These are phyloP conservation scores for Corinectria fuckeliana DNA, from an alignment of 2,329 filamentous ascomycete species.

Conservation along the genomic window DNA sequence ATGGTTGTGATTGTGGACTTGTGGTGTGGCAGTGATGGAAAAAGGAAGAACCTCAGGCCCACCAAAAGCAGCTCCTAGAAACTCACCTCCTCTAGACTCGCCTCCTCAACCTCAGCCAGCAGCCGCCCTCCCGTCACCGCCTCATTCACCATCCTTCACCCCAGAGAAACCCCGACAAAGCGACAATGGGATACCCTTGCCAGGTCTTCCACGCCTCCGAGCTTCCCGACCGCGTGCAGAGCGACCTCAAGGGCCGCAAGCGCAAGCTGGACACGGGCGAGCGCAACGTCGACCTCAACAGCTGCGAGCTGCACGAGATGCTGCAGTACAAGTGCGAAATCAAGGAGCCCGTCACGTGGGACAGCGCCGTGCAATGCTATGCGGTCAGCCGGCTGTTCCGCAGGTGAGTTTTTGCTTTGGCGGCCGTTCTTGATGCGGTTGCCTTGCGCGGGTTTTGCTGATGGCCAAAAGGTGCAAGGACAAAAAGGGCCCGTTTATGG, in stretches of 20 bases:
- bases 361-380: constrained; percentile 61
- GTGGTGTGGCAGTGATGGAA: constrained; percentile 1
- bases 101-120: constrained; percentile 62
- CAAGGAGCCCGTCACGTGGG: constrained; percentile 50
- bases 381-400: constrained; percentile 66
- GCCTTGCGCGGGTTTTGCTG: constrained; percentile 4
- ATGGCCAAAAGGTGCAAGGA: constrained; percentile 52
- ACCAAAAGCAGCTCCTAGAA: constrained; percentile 9
- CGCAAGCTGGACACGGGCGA: constrained; percentile 55
- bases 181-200: constrained; percentile 65
- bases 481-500: constrained; percentile 61
- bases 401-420: constrained; percentile 54
- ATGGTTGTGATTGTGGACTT: too few relatives aligned
- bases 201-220: constrained; percentile 59
- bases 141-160: constrained; percentile 40
- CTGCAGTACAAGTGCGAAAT: constrained; percentile 67
- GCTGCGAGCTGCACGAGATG: constrained; percentile 64
- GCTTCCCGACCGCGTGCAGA: constrained; percentile 57
- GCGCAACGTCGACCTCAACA: constrained; percentile 55
- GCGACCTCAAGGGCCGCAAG: constrained; percentile 55
- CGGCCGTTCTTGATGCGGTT: not conserved
- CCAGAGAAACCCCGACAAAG: not conserved
- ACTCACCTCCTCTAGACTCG: constrained; percentile 65
- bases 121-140: constrained; percentile 55
- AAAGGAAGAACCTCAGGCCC: constrained; percentile 21